Base-by-base conservation (phyloP, 129 eudicot species). In the Rutidosis leptorrhynchoides region DNA sequence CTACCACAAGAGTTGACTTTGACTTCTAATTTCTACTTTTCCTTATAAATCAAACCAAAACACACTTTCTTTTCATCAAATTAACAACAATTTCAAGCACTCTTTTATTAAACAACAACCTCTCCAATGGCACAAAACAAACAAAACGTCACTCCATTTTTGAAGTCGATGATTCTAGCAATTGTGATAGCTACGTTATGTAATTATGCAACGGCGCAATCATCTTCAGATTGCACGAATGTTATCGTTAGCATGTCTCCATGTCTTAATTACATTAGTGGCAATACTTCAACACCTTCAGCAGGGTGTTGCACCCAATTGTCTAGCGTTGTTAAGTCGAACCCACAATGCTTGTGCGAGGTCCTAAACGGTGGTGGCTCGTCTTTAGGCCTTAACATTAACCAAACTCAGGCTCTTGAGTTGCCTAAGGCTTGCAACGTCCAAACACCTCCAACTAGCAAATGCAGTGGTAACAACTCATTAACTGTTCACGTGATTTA, bases 231-330 rank as follows among this genome's bases (percentile, higher is more conserved):
- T 20, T 89, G 95, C 73, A 81, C 81, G 2, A 81, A 69, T 28
- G 90, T 78, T 64, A 71, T 89, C 26, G 75, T 89, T 28, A 89
- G 83, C 80, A 24, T 89, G 86, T 71, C 96, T 1, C 95, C 96
- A 1, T 89, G 96, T 78, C 83, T 89, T 33, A 81, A 68, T 75
- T 89, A 76, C 71, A 79, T 89, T 25, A 57, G 60, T 14, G 94
- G 96, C 16, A 86, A 80, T 74, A 56, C 86, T n/a, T 62, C 95
- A 3, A 48, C 69, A 16, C 94, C 96, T 0, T 51, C 84, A 2
- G 29, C 86, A 16, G 73, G 76, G 7, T 89, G 96, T 70, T 89
- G 96, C 78, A 53, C 88, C 10, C 84, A 77, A 72, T 77, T 89
- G 1, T 75, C 81, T 25, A 81, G 69, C 1, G 96, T 89, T 11